Evolutionary conservation across 2,329 filamentous ascomycete genomes (phyloP).

Genomic region (Alternaria ventricosa): DNA sequence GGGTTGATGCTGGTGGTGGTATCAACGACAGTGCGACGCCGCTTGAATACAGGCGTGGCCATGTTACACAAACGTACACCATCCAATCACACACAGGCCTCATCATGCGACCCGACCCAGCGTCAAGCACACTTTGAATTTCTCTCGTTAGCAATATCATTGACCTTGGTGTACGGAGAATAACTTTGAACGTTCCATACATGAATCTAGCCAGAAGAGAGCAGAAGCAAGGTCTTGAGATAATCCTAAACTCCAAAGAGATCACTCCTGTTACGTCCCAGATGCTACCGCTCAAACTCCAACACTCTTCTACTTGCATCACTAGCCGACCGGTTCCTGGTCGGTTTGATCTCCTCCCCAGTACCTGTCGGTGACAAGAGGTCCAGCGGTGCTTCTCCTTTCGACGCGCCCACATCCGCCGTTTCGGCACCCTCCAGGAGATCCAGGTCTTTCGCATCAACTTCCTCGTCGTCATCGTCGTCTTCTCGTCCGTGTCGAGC

Average conservation of each 20-base stretch:
- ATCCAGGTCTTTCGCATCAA: slow-evolving; percentile 51
- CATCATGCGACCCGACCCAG: neutral
- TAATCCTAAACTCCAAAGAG: slow-evolving; percentile 4
- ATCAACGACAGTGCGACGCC: too few relatives aligned
- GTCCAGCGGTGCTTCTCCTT: slow-evolving; percentile 25
- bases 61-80: too few relatives aligned
- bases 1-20: too few relatives aligned
- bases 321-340: slow-evolving; percentile 39
- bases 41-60: too few relatives aligned
- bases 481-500: slow-evolving; percentile 61
- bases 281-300: slow-evolving; percentile 46
- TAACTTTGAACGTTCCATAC: neutral
- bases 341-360: slow-evolving; percentile 35
- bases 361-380: slow-evolving; percentile 26
- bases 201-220: neutral
- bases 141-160: neutral
- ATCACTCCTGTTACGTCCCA: neutral
- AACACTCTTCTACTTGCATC: slow-evolving; percentile 46
- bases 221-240: neutral
- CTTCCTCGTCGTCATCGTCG: slow-evolving; percentile 70
- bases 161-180: neutral
- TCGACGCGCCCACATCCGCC: slow-evolving; percentile 48
- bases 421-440: slow-evolving; percentile 60
- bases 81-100: too few relatives aligned
- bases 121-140: neutral